phyloP scores from a whole-genome alignment of 1,139 yeast genomes.

The Saccharomyces hybrid region DNA sequence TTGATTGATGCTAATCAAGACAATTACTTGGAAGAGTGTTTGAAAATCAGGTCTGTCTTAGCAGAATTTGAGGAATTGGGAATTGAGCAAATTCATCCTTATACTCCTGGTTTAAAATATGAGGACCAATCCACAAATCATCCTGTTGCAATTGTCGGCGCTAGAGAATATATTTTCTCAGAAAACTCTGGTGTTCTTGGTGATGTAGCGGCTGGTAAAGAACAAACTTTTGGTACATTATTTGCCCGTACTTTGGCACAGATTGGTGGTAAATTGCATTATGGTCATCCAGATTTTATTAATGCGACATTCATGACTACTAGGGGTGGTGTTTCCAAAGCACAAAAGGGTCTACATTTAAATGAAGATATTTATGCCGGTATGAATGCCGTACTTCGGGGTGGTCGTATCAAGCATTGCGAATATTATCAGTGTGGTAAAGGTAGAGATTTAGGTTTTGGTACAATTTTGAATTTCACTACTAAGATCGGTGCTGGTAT shows the following conservation, averaged over 20 bases:
- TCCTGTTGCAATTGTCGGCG: constrained; percentile 98
- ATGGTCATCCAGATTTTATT: constrained; percentile 99
- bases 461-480: constrained; percentile 95
- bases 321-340: constrained; percentile 99
- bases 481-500: constrained; percentile 99
- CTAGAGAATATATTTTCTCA: constrained; percentile 97
- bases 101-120: constrained; percentile 49
- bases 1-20: constrained; percentile 98
- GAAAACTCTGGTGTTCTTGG: constrained; percentile 98
- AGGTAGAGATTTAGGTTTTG: constrained; percentile 99
- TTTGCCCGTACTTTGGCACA: constrained; percentile 97
- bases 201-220: constrained; percentile 99
- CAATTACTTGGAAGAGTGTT: constrained; percentile 95
- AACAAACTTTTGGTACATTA: constrained; percentile 98
- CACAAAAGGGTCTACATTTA: constrained; percentile 96
- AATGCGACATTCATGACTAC: constrained; percentile 92
- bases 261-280: constrained; percentile 97
- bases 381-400: constrained; percentile 95
- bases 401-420: constrained; percentile 98
- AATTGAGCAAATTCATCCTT: constrained; percentile 76
- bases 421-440: constrained; percentile 99
- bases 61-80: constrained; percentile 97
- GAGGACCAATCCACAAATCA: constrained; percentile 42
- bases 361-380: constrained; percentile 99
- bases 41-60: constrained; percentile 91